A percentile compares a stretch with the other conserved stretches of the same genome.
Evolutionary conservation across 345 rosid species (phyloP).

Genomic region (Euphorbia pulcherrima): DNA sequence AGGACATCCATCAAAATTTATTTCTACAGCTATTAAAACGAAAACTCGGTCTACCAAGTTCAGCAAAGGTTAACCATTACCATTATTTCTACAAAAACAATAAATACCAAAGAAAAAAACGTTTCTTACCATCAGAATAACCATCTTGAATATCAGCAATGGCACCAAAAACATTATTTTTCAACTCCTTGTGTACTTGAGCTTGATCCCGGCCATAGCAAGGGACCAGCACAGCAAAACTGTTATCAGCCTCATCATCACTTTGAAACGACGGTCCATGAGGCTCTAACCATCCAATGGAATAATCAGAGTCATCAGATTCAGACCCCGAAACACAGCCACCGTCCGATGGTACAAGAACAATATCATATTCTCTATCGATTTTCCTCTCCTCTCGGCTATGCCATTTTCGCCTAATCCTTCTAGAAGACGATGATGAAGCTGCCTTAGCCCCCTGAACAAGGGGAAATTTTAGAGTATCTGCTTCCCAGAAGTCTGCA

Average conservation of each 20-base stretch:
- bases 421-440: conserved; percentile 54
- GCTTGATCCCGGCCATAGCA: conserved; percentile 51
- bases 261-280: conserved; percentile 62
- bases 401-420: conserved; percentile 59
- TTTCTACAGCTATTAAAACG: background rate
- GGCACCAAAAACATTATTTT: conserved; percentile 36
- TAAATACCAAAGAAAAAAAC: background rate
- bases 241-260: conserved; percentile 54
- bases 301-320: conserved; percentile 67
- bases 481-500: conserved; percentile 42
- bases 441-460: conserved; percentile 31
- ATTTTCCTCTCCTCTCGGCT: conserved; percentile 63
- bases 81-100: background rate
- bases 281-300: conserved; percentile 79
- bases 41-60: background rate
- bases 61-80: background rate
- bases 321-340: conserved; percentile 73
- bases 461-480: conserved; percentile 55
- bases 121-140: conserved; percentile 43
- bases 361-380: conserved; percentile 64
- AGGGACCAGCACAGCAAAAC: conserved; percentile 69
- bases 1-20: background rate
- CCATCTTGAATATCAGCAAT: conserved; percentile 39
- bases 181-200: conserved; percentile 27
- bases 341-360: conserved; percentile 74